Base-by-base conservation (phyloP, 2,329 filamentous ascomycete species). In the Cryphonectria nitschkei region DNA sequence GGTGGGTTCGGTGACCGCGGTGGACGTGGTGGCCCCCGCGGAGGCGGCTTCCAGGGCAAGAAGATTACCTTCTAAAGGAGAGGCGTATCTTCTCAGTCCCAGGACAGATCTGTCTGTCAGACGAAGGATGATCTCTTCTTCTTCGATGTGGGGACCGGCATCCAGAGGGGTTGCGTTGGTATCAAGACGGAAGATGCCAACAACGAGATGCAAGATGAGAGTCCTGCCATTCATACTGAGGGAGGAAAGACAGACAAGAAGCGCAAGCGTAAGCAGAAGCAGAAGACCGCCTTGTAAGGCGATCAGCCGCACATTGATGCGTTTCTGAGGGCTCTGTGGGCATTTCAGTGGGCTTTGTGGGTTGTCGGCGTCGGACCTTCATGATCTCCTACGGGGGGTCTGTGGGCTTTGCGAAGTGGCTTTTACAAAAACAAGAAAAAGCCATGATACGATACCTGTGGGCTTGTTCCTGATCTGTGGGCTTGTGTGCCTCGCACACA, bases 31-130 rank as follows among this genome's bases (percentile, higher is more conserved):
- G 80, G 83, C 70, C 84, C 86, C 43, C 77, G 78, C 68, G 78
- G 79, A 37, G 86, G 88, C 72, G 87, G 90, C 79, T 93, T 92
- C 85, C 85, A 89, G 82, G 94, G 93, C 82, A 92, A 89, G 85
- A 96, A 95, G 90, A 90, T 89, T 80, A 92, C 89, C 75, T 93
- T 93, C 80, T 84, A 83, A 84, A 68, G 46, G 70, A 73, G 67
- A 56, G 50, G 65, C 46, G 68, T 62, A 46, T 32, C 46, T 52
- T 62, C 58, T 43, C 41, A 54, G 50, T 52, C 6, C 29, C 37
- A 69, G 6, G 58, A 54, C n/a, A 37, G 19, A 5, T 16, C 19
- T 22, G 43, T 37, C 32, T 37, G 11, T 22, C 1, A 50, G 29
- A 29, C 29, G 46, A 22, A 56, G 43, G 26, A 65, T 8, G 29